Percentiles rank a stretch among this genome's conserved stretches.
These are phyloP conservation scores for Nectriaceae sp. DNA, from an alignment of 2,329 filamentous ascomycete species.

Conservation along the genomic window DNA sequence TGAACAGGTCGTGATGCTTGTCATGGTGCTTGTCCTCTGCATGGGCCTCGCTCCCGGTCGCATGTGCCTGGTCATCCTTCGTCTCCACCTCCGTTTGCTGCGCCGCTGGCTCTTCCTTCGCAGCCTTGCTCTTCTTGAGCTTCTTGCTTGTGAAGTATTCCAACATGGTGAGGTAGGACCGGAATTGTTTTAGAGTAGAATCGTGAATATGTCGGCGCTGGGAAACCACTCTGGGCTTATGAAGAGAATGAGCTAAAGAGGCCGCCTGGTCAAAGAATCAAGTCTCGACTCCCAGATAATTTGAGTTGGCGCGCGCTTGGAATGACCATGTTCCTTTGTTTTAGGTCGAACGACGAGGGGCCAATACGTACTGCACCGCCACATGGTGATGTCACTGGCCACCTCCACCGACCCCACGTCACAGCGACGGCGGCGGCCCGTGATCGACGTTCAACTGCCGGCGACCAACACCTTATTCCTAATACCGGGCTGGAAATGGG, in stretches of 20 bases:
- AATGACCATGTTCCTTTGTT: slow-evolving; percentile 24
- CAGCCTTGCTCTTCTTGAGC: slow-evolving; percentile 58
- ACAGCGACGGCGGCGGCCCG: slow-evolving; percentile 1
- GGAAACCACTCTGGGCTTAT: too few species aligned
- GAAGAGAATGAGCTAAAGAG: slow-evolving; percentile 14
- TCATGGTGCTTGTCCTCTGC: slow-evolving; percentile 16
- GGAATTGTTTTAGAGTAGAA: slow-evolving; percentile 3
- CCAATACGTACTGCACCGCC: slow-evolving; percentile 29
- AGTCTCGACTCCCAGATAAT: background rate
- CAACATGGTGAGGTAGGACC: slow-evolving; percentile 47
- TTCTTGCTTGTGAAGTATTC: slow-evolving; percentile 66
- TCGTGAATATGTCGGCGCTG: too few species aligned
- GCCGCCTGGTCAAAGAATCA: slow-evolving; percentile 17
- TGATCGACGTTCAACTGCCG: slow-evolving; percentile 24
- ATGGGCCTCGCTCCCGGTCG: slow-evolving; percentile 1
- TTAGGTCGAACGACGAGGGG: slow-evolving; percentile 6
- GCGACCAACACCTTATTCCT: background rate
- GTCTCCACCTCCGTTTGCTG: slow-evolving; percentile 14
- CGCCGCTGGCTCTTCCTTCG: slow-evolving; percentile 16
- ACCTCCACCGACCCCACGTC: slow-evolving; percentile 8
- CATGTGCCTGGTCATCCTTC: slow-evolving; percentile 13
- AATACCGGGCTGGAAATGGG: slow-evolving; percentile 10
- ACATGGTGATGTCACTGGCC: slow-evolving; percentile 37
- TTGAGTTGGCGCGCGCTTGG: slow-evolving; percentile 26
- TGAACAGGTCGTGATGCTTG: slow-evolving; percentile 11